Percentiles rank a stretch among this genome's conserved stretches.
Conservation (phyloP, 2,329 filamentous ascomycete genomes). For the Tolypocladium inflatum region DNA sequence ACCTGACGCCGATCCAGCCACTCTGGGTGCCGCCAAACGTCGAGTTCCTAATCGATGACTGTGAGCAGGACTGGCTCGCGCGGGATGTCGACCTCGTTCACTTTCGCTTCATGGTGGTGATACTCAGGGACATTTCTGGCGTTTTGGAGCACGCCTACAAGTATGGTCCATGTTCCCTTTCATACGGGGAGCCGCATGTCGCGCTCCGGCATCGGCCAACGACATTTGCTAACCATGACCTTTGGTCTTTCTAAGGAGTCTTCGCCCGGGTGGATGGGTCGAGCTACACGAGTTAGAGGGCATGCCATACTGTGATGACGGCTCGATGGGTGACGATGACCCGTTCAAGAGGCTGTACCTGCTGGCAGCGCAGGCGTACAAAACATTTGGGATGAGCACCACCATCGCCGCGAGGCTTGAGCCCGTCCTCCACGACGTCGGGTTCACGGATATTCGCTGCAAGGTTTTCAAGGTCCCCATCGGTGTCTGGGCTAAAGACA, state of each 20-base stretch:
- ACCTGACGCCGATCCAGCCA: constrained; percentile 29
- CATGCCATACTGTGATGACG: constrained; percentile 24
- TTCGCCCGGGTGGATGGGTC: constrained; percentile 33
- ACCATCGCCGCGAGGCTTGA: constrained; percentile 9
- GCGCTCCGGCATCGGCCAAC: too few relatives aligned
- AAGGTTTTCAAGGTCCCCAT: constrained; percentile 27
- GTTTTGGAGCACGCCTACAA: constrained; percentile 9
- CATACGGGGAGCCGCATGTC: too few relatives aligned
- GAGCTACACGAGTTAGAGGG: constrained; percentile 30
- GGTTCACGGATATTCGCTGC: constrained; percentile 16
- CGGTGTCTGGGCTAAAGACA: constrained; percentile 22
- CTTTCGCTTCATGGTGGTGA: constrained; percentile 13
- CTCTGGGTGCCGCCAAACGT: constrained; percentile 30
- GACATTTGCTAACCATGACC: too few relatives aligned
- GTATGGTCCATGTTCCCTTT: constrained; percentile 4
- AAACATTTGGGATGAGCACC: constrained; percentile 9
- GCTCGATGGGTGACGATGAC: constrained; percentile 13
- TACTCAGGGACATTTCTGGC: constrained; percentile 8
- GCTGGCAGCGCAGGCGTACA: constrained; percentile 5
- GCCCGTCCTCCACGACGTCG: constrained; percentile 6
- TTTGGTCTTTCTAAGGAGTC: constrained; percentile 3
- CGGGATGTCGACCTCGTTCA: constrained; percentile 19
- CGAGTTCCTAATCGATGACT: constrained; percentile 25
- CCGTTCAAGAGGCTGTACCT: constrained; percentile 6
- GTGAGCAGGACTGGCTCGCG: constrained; percentile 20